Evolutionary conservation across 2,329 filamentous ascomycete species (phyloP).

Genomic region (Myriosclerotinia curreyana): DNA sequence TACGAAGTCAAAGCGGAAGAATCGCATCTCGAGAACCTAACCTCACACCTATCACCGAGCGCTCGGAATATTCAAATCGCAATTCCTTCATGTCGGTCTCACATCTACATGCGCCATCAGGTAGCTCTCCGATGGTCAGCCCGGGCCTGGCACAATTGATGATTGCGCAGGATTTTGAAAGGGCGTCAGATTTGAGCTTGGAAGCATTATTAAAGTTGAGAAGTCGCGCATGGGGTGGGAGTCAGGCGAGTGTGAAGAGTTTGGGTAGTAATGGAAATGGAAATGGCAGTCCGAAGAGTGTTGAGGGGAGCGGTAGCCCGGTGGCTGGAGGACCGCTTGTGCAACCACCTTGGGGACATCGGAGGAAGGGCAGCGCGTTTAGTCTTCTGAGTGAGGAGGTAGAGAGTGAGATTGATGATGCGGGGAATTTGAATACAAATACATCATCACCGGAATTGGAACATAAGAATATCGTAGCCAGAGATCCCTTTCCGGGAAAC

Average conservation of each 20-base stretch:
- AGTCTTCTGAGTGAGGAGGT: conserved; percentile 22
- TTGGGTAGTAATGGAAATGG: conserved; percentile 42
- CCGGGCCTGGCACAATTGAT: conserved; percentile 74
- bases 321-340: conserved; percentile 22
- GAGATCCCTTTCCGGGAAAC: not conserved
- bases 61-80: conserved; percentile 91
- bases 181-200: conserved; percentile 63
- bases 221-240: conserved; percentile 76
- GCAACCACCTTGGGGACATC: conserved; percentile 9
- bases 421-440: not conserved
- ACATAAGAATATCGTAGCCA: not conserved
- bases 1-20: conserved; percentile 68
- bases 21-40: conserved; percentile 81
- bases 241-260: conserved; percentile 67
- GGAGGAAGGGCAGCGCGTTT: conserved; percentile 16
- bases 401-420: conserved; percentile 28
- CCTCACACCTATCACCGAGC: conserved; percentile 91
- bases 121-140: conserved; percentile 51
- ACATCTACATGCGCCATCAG: conserved; percentile 39
- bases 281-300: conserved; percentile 39
- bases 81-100: conserved; percentile 70
- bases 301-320: conserved; percentile 33
- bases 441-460: conserved; percentile 22
- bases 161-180: conserved; percentile 53
- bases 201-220: conserved; percentile 67